These are phyloP conservation scores for Starmerella vaccinii DNA, from an alignment of 805 yeast species.

Conservation along the genomic window DNA sequence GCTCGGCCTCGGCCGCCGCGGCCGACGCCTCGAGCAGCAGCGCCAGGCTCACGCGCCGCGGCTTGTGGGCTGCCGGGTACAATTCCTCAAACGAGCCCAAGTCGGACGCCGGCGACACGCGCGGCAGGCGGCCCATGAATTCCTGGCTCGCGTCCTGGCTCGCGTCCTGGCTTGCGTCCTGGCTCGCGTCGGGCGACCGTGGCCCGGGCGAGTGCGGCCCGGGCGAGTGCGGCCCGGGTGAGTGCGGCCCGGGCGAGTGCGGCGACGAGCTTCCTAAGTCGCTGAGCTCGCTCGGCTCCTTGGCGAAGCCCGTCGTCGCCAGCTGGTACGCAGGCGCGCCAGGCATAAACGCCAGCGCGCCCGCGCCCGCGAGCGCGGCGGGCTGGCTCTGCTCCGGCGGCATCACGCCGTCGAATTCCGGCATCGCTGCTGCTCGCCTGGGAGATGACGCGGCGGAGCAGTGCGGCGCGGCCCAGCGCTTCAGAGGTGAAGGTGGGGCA, in stretches of 20 bases:
- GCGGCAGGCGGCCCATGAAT: not conserved
- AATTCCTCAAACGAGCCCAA: not conserved
- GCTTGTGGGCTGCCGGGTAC: not conserved
- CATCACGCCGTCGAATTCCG: not conserved
- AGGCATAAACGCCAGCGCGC: not conserved
- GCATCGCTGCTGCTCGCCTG: too few relatives aligned
- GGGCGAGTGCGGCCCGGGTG: not conserved
- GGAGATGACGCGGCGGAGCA: not conserved
- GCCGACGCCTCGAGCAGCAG: constrained; percentile 18
- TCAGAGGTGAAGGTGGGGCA: not conserved
- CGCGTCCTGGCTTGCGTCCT: too few relatives aligned
- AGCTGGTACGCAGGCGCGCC: not conserved
- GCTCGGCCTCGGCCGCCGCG: constrained; percentile 19
- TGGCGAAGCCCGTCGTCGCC: not conserved
- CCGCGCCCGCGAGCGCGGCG: not conserved
- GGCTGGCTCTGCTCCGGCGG: not conserved
- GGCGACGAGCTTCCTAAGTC: not conserved
- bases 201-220: constrained; percentile 6
- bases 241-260: not conserved
- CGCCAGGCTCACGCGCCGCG: constrained; percentile 14
- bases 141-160: too few relatives aligned
- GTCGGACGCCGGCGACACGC: not conserved
- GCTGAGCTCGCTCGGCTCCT: not conserved
- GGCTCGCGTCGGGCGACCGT: too few relatives aligned
- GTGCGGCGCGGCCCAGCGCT: not conserved